Base-by-base conservation (phyloP, 495 filamentous ascomycete genomes). In the Neurospora sp. region DNA sequence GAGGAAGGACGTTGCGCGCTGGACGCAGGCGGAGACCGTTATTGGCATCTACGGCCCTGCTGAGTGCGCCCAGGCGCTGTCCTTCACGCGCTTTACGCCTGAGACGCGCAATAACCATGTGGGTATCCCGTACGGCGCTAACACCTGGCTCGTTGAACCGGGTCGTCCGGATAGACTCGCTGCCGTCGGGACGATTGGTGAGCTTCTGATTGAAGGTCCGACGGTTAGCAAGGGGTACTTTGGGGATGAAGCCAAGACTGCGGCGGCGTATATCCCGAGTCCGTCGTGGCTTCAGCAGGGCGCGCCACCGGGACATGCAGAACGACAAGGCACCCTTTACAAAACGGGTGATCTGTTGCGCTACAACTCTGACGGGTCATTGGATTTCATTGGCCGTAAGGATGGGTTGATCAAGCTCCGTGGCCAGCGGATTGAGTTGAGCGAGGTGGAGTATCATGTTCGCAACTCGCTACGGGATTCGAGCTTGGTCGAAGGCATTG, bases 341-440 rank as follows among this genome's bases (percentile, higher is more conserved):
- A 88, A 88, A 77, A 89, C 89, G 3, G 88, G 89, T 6, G 88
- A 91, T 73, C 74, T 90, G 69, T 87, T 87, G 18, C 81, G 85
- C 53, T 88, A 90, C 72, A 77, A 84, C 68, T 84, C 86, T 37
- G 85, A 86, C 38, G 87, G 88, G 6, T 80, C 84, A 10, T 74
- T 90, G 10, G 83, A 82, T 22, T 89, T 87, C 75, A 76, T 90
- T 4, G 79, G 76, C 0, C 74, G 79, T 40, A 78, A 81, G 61
- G 78, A 82, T 69, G 80, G 73, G 4, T 80, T 83, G 40, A 73
- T 83, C 76, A 84, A 83, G 75, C 74, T 85, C 3, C 76, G 81
- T 27, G 82, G 82, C 0, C 81, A 83, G 40, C 76, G 83, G 2
- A 80, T 82, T n/a, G 82, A 85, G 70, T 76, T 83, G 16, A 79